These are phyloP conservation scores for Leccinum incarnatum DNA, from an alignment of 768 basidiomycete genomes.

Conservation along the genomic window DNA sequence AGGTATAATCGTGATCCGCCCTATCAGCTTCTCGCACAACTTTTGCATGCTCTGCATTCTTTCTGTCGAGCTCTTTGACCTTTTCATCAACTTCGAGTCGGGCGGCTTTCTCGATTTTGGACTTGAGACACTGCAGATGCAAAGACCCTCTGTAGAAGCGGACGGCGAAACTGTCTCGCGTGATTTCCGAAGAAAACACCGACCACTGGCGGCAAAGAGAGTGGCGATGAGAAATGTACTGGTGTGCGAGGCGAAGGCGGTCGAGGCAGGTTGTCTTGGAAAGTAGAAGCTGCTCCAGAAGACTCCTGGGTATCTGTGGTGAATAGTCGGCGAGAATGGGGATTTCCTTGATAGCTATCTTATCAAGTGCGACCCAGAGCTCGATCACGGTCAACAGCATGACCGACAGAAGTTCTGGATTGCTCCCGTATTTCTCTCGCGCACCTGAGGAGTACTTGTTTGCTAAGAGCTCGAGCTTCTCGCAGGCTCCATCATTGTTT, in stretches of 20 bases:
- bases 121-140: constrained; percentile 24
- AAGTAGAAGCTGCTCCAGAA: constrained; percentile 25
- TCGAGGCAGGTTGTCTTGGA: constrained; percentile 27
- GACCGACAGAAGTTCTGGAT: constrained; percentile 36
- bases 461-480: constrained; percentile 18
- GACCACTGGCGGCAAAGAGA: constrained; percentile 18
- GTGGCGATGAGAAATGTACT: constrained; percentile 33
- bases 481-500: constrained; percentile 7
- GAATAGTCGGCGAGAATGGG: constrained; percentile 20
- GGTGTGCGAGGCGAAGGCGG: constrained; percentile 25
- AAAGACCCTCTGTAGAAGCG: constrained; percentile 32
- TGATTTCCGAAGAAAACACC: constrained; percentile 27
- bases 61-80: not conserved
- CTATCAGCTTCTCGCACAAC: not conserved
- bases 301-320: constrained; percentile 24
- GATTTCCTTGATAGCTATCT: too few relatives aligned
- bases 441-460: constrained; percentile 28
- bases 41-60: not conserved
- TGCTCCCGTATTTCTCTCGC: not conserved
- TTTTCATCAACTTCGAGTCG: not conserved
- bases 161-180: constrained; percentile 28
- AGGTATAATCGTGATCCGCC: not conserved
- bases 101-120: constrained; percentile 22
- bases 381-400: constrained; percentile 39
- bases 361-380: constrained; percentile 34